Evolutionary conservation across 805 yeast genomes (phyloP).

Genomic region (Schizosaccharomyces osmophilus): DNA sequence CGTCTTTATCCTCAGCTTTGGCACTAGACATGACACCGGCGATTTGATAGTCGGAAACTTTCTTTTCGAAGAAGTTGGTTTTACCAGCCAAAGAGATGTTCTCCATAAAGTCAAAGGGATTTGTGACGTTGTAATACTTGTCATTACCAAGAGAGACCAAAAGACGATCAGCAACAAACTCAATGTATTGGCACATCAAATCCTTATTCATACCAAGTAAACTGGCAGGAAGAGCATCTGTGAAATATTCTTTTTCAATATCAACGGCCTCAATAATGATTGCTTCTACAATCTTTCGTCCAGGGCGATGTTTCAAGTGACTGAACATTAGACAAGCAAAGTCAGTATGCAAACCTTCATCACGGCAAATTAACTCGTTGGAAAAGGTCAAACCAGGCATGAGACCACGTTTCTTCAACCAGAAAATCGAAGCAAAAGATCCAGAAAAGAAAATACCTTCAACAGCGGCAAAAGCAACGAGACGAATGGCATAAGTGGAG

Average conservation of each 20-base stretch:
- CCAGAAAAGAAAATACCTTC: constrained; percentile 98
- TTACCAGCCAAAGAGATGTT: constrained; percentile 94
- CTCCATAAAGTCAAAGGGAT: constrained; percentile 98
- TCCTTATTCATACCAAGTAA: constrained; percentile 84
- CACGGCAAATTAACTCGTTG: constrained; percentile 90
- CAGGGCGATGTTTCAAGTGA: constrained; percentile 77
- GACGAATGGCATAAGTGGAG: constrained; percentile 81
- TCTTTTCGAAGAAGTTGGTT: constrained; percentile 95
- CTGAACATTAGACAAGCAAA: constrained; percentile 89
- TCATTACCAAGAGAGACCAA: constrained; percentile 75
- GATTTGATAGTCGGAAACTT: constrained; percentile 95
- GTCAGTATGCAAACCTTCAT: constrained; percentile 96
- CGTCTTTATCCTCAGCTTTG: constrained; percentile 19
- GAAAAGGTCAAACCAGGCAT: constrained; percentile 98
- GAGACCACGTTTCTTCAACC: constrained; percentile 96
- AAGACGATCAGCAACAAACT: constrained; percentile 90
- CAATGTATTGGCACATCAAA: constrained; percentile 93
- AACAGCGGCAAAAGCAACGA: constrained; percentile 94
- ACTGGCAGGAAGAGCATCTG: constrained; percentile 83
- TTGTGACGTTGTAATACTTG: constrained; percentile 63
- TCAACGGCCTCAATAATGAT: constrained; percentile 86
- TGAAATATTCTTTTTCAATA: constrained; percentile 81
- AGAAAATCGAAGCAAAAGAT: constrained; percentile 91
- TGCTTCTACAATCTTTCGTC: constrained; percentile 48
- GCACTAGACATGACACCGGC: constrained; percentile 92